A percentile compares a stretch with the other conserved stretches of the same genome.
Conservation (phyloP, 768 basidiomycete genomes). For the Leucogyrophana mollusca region DNA sequence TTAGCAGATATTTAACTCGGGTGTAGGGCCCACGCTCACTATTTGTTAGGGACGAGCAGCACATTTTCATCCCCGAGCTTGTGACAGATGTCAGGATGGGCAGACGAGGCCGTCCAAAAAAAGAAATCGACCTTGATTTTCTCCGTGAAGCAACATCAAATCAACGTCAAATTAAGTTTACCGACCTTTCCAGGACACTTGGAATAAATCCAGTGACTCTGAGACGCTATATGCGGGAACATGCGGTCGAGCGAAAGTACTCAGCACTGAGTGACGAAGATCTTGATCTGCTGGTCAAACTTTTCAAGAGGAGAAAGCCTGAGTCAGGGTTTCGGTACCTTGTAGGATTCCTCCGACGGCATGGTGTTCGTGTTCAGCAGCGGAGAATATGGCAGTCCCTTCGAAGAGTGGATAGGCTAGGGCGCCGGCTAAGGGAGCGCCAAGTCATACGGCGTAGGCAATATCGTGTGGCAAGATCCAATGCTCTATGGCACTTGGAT, state of each 20-base stretch:
- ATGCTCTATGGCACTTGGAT: conserved; percentile 36
- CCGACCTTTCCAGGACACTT: background rate
- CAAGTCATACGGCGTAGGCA: conserved; percentile 18
- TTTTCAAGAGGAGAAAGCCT: conserved; percentile 16
- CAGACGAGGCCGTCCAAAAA: conserved; percentile 1
- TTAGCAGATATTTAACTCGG: background rate
- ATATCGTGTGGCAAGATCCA: conserved; percentile 30
- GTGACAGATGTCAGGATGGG: background rate
- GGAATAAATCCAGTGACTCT: conserved; percentile 11
- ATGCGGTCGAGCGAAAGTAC: conserved; percentile 6
- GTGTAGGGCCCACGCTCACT: background rate
- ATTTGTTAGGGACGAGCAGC: too few relatives aligned
- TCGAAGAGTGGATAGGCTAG: conserved; percentile 27
- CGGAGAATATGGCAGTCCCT: conserved; percentile 23
- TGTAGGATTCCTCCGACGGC: conserved; percentile 24
- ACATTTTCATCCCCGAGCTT: conserved; percentile 7
- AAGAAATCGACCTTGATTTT: conserved; percentile 6
- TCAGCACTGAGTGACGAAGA: conserved; percentile 9
- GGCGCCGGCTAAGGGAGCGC: conserved; percentile 20
- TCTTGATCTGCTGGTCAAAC: conserved; percentile 7
- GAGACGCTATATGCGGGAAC: conserved; percentile 2
- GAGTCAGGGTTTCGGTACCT: conserved; percentile 28
- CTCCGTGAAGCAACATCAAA: conserved; percentile 6
- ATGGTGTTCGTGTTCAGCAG: conserved; percentile 23
- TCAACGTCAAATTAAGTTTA: conserved; percentile 10